phyloP scores from a whole-genome alignment of 2,329 filamentous ascomycete species.

The Aspergillus sp. region DNA sequence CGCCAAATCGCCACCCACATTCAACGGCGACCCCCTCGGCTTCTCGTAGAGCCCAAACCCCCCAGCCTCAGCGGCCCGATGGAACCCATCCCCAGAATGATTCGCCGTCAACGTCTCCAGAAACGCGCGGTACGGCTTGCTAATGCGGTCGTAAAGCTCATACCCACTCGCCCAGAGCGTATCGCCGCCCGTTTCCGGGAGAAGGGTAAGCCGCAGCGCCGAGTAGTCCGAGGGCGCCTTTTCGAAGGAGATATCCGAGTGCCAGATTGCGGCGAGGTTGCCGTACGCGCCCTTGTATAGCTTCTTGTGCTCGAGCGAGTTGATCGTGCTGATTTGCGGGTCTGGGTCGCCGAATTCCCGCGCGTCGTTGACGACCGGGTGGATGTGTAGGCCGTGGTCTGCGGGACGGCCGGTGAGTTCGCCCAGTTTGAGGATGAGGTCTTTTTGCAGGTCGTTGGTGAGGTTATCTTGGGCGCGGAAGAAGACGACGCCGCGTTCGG shows the following conservation, averaged over 20 bases:
- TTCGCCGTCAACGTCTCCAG: conserved; percentile 60
- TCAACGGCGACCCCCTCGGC: conserved; percentile 55
- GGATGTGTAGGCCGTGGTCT: conserved; percentile 59
- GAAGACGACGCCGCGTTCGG: conserved; percentile 68
- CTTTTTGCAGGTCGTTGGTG: conserved; percentile 64
- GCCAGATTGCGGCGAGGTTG: conserved; percentile 47
- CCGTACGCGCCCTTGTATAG: conserved; percentile 27
- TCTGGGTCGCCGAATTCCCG: conserved; percentile 57
- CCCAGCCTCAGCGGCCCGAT: conserved; percentile 42
- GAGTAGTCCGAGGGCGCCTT: conserved; percentile 64
- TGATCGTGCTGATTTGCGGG: conserved; percentile 64
- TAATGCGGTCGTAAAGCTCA: conserved; percentile 64
- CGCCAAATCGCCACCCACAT: conserved; percentile 51
- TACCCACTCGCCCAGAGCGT: conserved; percentile 15
- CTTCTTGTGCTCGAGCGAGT: conserved; percentile 55
- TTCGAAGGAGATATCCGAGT: conserved; percentile 66
- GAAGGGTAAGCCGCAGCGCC: conserved; percentile 56
- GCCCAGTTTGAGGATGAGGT: conserved; percentile 61
- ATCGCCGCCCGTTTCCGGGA: conserved; percentile 56
- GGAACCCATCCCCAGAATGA: conserved; percentile 52
- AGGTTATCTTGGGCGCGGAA: conserved; percentile 64
- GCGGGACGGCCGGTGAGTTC: conserved; percentile 59
- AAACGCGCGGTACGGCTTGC: conserved; percentile 55
- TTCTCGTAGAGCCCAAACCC: conserved; percentile 41
- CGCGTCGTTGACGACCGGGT: conserved; percentile 58